A percentile compares a stretch with the other conserved stretches of the same genome.
Conservation (phyloP, 108 stramenopile genomes). For the Parmales sp. region DNA sequence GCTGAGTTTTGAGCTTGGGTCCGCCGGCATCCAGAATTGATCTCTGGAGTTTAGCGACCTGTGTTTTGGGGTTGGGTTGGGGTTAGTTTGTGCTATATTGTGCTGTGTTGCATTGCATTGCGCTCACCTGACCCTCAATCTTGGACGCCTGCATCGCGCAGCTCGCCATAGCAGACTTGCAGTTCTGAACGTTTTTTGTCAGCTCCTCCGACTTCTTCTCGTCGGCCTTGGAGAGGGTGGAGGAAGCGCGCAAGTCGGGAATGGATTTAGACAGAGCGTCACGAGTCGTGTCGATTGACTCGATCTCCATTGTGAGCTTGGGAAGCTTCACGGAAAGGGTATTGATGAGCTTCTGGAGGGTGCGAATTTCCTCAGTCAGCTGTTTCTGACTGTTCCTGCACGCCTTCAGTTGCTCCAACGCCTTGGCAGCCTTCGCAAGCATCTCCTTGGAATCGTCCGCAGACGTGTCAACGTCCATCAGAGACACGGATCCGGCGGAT, state of each 20-base stretch:
- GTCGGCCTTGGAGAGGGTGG: slow-evolving; percentile 57
- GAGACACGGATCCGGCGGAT: neutral
- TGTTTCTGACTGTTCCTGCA: slow-evolving; percentile 45
- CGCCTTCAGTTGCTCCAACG: slow-evolving; percentile 38
- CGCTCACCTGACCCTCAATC: slow-evolving; percentile 53
- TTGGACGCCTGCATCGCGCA: slow-evolving; percentile 51
- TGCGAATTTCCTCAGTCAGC: slow-evolving; percentile 53
- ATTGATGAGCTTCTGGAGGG: slow-evolving; percentile 51
- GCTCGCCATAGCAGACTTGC: slow-evolving; percentile 60
- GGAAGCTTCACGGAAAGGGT: slow-evolving; percentile 55
- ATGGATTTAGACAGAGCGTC: slow-evolving; percentile 64
- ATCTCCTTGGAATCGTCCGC: slow-evolving; percentile 39
- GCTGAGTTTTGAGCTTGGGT: slow-evolving; percentile 67
- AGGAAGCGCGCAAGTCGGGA: slow-evolving; percentile 55
- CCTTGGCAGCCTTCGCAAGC: slow-evolving; percentile 43
- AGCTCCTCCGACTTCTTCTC: slow-evolving; percentile 47
- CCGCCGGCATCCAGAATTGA: slow-evolving; percentile 83
- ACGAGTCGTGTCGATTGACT: slow-evolving; percentile 65
- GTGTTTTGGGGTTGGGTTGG: slow-evolving; percentile 20
- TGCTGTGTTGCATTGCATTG: too few species aligned
- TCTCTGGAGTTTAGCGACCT: slow-evolving; percentile 70
- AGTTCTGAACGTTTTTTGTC: slow-evolving; percentile 39
- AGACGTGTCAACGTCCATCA: slow-evolving; percentile 25
- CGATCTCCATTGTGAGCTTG: slow-evolving; percentile 68
- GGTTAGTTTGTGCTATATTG: too few species aligned